A percentile compares a stretch with the other conserved stretches of the same genome.
Conservation (phyloP, 2,329 filamentous ascomycete genomes). For the Diplodia corticola region DNA sequence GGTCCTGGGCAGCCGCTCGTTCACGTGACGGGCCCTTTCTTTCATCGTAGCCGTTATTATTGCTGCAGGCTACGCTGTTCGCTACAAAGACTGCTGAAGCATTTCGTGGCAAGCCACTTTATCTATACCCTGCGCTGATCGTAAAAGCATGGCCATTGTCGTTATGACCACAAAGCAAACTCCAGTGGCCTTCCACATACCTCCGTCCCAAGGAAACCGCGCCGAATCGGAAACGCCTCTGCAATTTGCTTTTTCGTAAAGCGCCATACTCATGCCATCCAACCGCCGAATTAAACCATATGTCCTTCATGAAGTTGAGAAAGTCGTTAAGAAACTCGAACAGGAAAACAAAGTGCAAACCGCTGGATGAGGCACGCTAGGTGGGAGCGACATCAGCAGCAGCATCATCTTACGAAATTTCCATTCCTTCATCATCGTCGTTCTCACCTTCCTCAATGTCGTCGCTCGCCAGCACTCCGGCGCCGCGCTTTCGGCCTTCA, state of each 20-base stretch:
- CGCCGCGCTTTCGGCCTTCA: conserved; percentile 47
- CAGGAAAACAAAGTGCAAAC: background rate
- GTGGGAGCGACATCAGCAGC: background rate
- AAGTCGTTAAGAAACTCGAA: background rate
- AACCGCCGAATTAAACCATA: background rate
- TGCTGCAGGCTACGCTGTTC: background rate
- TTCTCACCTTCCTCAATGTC: conserved; percentile 47
- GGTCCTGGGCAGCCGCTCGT: too few species aligned
- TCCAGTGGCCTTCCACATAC: conserved; percentile 12
- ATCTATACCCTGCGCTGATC: conserved; percentile 16
- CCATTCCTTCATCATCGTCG: conserved; percentile 46
- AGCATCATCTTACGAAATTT: conserved; percentile 35
- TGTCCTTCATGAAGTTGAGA: conserved; percentile 6
- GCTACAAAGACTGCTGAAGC: background rate
- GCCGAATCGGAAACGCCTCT: background rate
- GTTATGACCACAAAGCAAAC: background rate
- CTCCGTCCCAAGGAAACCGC: background rate
- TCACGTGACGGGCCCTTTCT: background rate
- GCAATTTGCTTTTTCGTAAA: conserved; percentile 5
- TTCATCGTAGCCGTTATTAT: background rate
- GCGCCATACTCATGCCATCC: conserved; percentile 11
- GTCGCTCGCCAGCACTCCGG: conserved; percentile 41
- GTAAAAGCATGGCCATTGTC: conserved; percentile 10
- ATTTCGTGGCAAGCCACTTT: background rate
- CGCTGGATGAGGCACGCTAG: background rate